phyloP scores from a whole-genome alignment of 2,329 filamentous ascomycete species.

The Orbilia quercus region DNA sequence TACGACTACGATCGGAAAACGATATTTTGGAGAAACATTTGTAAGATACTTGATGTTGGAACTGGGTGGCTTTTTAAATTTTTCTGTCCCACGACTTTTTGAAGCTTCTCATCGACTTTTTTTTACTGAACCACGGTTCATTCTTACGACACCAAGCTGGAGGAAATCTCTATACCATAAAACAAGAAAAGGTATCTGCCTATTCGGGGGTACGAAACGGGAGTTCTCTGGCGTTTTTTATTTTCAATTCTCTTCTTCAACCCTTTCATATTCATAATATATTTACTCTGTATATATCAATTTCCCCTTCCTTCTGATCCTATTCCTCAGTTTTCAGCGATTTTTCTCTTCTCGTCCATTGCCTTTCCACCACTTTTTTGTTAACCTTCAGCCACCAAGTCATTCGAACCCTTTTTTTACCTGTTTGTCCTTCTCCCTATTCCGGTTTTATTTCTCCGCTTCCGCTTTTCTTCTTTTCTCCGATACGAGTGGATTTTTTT shows the following conservation, averaged over 20 bases:
- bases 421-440: conserved; percentile 9
- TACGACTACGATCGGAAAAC: neutral
- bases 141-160: conserved; percentile 26
- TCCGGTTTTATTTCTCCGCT: neutral
- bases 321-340: conserved; percentile 1
- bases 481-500: too few relatives aligned
- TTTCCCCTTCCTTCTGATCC: conserved; percentile 9
- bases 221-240: conserved; percentile 31
- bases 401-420: conserved; percentile 1
- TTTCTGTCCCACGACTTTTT: conserved; percentile 7
- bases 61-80: conserved; percentile 26
- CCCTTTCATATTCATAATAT: conserved; percentile 18
- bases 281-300: conserved; percentile 9
- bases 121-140: conserved; percentile 24
- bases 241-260: conserved; percentile 5
- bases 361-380: neutral
- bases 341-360: conserved; percentile 21
- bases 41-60: conserved; percentile 48
- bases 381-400: neutral
- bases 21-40: conserved; percentile 17
- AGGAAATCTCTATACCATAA: conserved; percentile 25
- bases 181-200: neutral
- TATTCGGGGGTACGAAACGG: conserved; percentile 10
- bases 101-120: conserved; percentile 1
- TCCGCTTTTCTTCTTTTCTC: neutral